Evolutionary conservation across 2,329 filamentous ascomycete genomes (phyloP).

Genomic region (Zymoseptoria brevis): DNA sequence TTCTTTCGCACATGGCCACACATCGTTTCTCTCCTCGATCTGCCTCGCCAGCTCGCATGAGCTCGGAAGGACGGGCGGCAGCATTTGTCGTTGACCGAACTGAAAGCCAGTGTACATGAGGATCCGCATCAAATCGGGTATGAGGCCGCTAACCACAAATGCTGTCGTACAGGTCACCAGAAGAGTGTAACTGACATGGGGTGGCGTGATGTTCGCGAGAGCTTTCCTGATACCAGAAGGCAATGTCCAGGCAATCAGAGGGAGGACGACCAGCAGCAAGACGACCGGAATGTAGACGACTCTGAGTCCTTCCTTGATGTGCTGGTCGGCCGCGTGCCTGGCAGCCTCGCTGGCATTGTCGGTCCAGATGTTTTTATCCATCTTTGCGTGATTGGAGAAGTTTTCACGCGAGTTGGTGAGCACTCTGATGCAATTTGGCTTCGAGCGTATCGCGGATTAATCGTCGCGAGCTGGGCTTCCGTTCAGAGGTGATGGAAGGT

Average conservation of each 20-base stretch:
- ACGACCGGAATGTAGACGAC: neutral
- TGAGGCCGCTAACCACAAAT: neutral
- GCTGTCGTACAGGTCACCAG: neutral
- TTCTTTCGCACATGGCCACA: neutral
- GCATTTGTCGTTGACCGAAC: neutral
- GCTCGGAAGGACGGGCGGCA: neutral
- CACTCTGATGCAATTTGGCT: neutral
- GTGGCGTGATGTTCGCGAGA: neutral
- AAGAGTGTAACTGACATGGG: neutral
- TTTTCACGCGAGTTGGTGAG: neutral
- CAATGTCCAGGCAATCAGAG: neutral
- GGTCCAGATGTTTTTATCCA: neutral
- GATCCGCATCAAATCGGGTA: neutral
- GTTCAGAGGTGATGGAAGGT: neutral
- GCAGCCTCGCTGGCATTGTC: neutral
- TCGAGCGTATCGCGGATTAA: neutral
- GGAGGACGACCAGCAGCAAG: neutral
- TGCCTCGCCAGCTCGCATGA: neutral
- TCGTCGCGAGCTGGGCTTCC: neutral
- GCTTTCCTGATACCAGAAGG: neutral
- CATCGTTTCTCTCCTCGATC: neutral
- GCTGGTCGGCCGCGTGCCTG: neutral
- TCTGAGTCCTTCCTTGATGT: neutral
- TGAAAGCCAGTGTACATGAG: neutral
- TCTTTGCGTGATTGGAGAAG: neutral